Evolutionary conservation across 768 basidiomycete species (phyloP), one percentile per base, ranked within the genome.

Genomic region (Austroboletus eburneus): DNA sequence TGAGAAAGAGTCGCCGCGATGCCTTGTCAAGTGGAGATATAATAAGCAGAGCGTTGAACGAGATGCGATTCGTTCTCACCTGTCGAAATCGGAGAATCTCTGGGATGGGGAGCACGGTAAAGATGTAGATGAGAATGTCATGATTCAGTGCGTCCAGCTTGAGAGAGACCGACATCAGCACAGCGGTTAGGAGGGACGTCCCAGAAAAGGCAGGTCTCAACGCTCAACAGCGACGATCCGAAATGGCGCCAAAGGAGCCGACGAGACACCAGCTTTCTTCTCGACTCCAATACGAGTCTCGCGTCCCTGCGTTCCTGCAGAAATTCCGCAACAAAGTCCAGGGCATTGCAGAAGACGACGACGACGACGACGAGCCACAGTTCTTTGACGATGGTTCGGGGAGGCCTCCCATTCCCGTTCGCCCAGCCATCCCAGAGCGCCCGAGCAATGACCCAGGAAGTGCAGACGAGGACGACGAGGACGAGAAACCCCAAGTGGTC

Each of bases 401-500:
- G 2, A 73, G 86, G 27, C 81, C 79, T 20, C 85, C 85, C n/a
- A 87, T 87, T 25, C 86, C 86, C 12, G 68, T 73, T 49, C 77
- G 85, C n/a, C 85, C 86, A 34, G 65, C 83, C 12, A 85, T 87
- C 23, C 85, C 86, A 9, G 71, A 80, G 58, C 74, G 85, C 27
- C 85, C 84, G 0, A 76, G 72, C 12, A 76, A 79, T 39, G 79
- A 87, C 46, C 81, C 78, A 8, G 85, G 86, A 41, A 87, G 85
- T 54, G 86, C 78, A 12, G 81, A 83, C 42, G 87, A 90, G 47
- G 83, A 82, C 48, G 71, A 72, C 4, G 78, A 63, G 0, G 91
- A 92, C 57, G 92, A 94, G 65, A 83, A 77, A 54, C 92, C 92
- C 3, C 88, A 90, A 60, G 81, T 96, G 8, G 90, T 96, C 3